These are phyloP conservation scores for Cytospora mali DNA, from an alignment of 2,329 filamentous ascomycete genomes.

Conservation along the genomic window DNA sequence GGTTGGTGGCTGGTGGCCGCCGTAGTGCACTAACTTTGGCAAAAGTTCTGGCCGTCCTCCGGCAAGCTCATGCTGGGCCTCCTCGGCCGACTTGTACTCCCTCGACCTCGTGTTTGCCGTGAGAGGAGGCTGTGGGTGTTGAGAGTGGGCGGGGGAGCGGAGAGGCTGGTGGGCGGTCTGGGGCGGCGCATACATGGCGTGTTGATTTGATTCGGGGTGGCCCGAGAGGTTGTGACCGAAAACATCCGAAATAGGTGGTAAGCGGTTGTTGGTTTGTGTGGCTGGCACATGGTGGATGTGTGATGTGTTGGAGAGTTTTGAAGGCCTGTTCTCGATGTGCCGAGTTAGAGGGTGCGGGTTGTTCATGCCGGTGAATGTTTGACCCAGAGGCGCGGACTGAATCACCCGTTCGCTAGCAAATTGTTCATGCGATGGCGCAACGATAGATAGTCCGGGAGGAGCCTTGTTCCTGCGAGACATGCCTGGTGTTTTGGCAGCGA, in stretches of 20 bases:
- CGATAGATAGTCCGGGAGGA: constrained; percentile 88
- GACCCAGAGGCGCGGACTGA: constrained; percentile 91
- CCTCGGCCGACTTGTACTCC: constrained; percentile 94
- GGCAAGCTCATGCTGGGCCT: constrained; percentile 86
- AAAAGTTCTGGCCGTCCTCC: constrained; percentile 91
- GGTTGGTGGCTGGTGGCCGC: constrained; percentile 88
- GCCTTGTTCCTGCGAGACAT: constrained; percentile 76
- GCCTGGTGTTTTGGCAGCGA: constrained; percentile 71
- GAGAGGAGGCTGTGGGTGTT: constrained; percentile 53
- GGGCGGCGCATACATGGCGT: constrained; percentile 61
- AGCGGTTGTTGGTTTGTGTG: constrained; percentile 84
- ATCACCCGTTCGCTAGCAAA: constrained; percentile 95
- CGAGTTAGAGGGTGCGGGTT: constrained; percentile 75
- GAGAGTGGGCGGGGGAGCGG: constrained; percentile 76
- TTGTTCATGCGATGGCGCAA: constrained; percentile 88
- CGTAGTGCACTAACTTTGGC: constrained; percentile 94
- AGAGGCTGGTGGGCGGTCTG: constrained; percentile 67
- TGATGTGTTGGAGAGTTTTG: constrained; percentile 78
- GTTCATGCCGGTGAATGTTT: constrained; percentile 91
- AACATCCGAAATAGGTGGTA: constrained; percentile 93
- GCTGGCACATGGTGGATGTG: constrained; percentile 91
- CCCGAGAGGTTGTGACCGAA: constrained; percentile 78
- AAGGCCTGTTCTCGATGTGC: constrained; percentile 79
- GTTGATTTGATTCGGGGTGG: constrained; percentile 57
- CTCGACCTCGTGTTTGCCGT: constrained; percentile 68